Percentiles rank a stretch among this genome's conserved stretches.
Conservation (phyloP, 495 filamentous ascomycete species). For the Collariella sp. region DNA sequence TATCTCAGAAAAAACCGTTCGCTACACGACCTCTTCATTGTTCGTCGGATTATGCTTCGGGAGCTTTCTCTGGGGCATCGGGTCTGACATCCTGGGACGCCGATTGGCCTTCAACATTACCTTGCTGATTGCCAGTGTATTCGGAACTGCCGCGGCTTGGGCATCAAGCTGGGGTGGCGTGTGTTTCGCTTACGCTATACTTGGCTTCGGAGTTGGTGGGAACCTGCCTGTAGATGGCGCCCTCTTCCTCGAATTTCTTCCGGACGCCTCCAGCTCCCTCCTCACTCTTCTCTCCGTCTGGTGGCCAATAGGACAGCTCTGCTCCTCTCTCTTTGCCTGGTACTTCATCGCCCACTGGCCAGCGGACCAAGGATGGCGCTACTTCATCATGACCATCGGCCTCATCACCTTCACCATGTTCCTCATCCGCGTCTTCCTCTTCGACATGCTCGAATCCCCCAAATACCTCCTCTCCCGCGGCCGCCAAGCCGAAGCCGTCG, state of each 20-base stretch:
- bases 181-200: slow-evolving; percentile 41
- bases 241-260: slow-evolving; percentile 72
- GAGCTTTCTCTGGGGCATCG: slow-evolving; percentile 74
- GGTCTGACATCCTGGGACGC: slow-evolving; percentile 62
- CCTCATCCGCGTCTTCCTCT: slow-evolving; percentile 65
- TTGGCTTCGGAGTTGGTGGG: slow-evolving; percentile 52
- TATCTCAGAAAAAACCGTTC: slow-evolving; percentile 42
- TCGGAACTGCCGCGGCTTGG: slow-evolving; percentile 60
- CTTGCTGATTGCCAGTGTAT: slow-evolving; percentile 59
- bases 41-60: slow-evolving; percentile 59
- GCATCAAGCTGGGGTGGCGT: slow-evolving; percentile 61
- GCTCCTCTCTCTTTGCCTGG: slow-evolving; percentile 71
- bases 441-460: slow-evolving; percentile 75
- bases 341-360: slow-evolving; percentile 63
- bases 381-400: slow-evolving; percentile 63
- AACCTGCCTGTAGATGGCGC: slow-evolving; percentile 78
- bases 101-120: slow-evolving; percentile 73
- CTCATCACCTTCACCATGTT: slow-evolving; percentile 65
- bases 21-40: slow-evolving; percentile 45
- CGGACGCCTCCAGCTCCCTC: slow-evolving; percentile 65
- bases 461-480: slow-evolving; percentile 73
- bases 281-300: slow-evolving; percentile 69
- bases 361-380: slow-evolving; percentile 69
- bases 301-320: slow-evolving; percentile 69
- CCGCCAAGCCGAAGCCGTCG: slow-evolving; percentile 65